A percentile compares a stretch with the other conserved stretches of the same genome.
Conservation (phyloP, 169 alveolate genomes). For the Plasmodium coatneyi region DNA sequence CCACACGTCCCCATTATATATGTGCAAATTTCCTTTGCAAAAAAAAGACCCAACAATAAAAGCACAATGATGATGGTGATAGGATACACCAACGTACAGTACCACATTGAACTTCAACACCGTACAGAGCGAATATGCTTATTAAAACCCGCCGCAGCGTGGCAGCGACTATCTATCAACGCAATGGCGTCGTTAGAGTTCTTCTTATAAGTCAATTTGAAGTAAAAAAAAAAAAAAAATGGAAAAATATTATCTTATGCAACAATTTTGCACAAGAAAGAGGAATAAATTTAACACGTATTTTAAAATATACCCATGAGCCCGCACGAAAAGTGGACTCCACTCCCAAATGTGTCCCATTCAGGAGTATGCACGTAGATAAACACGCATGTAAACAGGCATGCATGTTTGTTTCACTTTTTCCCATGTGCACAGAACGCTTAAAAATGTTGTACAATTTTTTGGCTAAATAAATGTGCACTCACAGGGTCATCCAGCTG, state of each 20-base stretch:
- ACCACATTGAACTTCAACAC: background rate
- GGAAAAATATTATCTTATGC: background rate
- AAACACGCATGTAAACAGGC: background rate
- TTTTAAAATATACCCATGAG: background rate
- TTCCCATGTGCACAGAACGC: background rate
- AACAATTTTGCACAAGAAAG: background rate
- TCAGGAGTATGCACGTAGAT: background rate
- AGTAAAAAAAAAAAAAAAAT: background rate
- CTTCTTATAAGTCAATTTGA: background rate
- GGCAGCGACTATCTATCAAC: background rate
- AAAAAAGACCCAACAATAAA: too few species aligned
- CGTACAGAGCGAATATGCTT: background rate
- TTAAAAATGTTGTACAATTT: background rate
- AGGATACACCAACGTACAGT: background rate
- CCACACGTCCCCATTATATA: background rate
- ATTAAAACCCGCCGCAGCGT: background rate
- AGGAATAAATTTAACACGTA: background rate
- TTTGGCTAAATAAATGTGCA: background rate
- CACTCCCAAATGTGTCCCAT: background rate
- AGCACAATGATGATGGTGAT: background rate
- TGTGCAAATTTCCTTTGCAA: background rate
- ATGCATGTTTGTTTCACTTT: background rate
- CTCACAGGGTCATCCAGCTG: background rate
- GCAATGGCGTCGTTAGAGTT: background rate
- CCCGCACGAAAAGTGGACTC: background rate